A percentile compares a stretch with the other conserved stretches of the same genome.
phyloP scores from a whole-genome alignment of 2,329 filamentous ascomycete genomes.

The Ophiostoma fasciatum region DNA sequence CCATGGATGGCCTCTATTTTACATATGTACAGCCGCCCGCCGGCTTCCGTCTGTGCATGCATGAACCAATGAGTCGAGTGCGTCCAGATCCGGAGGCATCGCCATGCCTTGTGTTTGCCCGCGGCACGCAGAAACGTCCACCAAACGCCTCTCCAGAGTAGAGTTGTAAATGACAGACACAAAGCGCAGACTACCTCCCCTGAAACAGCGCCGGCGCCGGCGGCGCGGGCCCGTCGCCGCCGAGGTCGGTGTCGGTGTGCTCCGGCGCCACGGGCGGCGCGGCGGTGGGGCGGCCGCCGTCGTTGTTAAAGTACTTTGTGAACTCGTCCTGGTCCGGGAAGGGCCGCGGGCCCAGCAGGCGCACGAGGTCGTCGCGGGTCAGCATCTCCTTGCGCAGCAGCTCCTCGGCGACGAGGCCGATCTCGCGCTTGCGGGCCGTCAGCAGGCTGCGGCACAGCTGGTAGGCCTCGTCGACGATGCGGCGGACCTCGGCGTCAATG shows the following conservation, averaged over 20 bases:
- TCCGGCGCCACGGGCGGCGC: constrained; percentile 37
- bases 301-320: constrained; percentile 75
- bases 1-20: too few relatives aligned
- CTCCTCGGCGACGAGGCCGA: constrained; percentile 86
- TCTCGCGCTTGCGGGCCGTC: constrained; percentile 70
- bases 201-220: constrained; percentile 7
- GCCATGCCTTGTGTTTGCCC: too few relatives aligned
- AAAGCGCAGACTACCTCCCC: neutral
- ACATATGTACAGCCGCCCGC: too few relatives aligned
- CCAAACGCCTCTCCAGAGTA: too few relatives aligned
- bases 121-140: too few relatives aligned
- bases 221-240: neutral
- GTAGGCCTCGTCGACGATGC: constrained; percentile 87
- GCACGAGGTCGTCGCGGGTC: constrained; percentile 78
- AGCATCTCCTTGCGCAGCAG: constrained; percentile 84
- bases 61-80: too few relatives aligned
- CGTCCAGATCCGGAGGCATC: too few relatives aligned
- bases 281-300: constrained; percentile 35
- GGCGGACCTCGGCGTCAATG: constrained; percentile 82
- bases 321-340: constrained; percentile 83
- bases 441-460: constrained; percentile 76
- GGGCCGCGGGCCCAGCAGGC: constrained; percentile 69
- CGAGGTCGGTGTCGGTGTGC: constrained; percentile 22
- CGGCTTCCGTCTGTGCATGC: too few relatives aligned
- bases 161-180: too few relatives aligned